Evolutionary conservation across 495 filamentous ascomycete species (phyloP).

Genomic region (Parathielavia appendiculata): DNA sequence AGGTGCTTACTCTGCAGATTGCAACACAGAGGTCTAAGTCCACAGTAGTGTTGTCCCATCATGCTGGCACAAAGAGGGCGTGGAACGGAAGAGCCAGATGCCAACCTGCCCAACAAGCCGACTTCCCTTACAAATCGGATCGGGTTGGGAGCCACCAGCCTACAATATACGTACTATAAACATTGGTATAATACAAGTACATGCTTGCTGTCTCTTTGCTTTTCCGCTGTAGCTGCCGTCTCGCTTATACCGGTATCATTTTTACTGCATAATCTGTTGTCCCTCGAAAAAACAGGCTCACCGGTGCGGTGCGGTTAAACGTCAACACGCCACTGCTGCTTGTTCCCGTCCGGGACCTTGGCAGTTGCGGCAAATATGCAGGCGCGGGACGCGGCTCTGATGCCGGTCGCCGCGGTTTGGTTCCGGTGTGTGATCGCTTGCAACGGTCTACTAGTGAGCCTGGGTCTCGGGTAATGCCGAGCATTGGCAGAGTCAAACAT

Average conservation of each 20-base stretch:
- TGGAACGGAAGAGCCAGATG: too few relatives aligned
- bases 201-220: not conserved
- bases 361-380: not conserved
- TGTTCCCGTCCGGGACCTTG: not conserved
- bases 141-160: too few relatives aligned
- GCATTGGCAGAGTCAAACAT: not conserved
- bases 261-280: too few relatives aligned
- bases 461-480: slow-evolving; percentile 1
- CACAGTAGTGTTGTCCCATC: too few relatives aligned
- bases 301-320: not conserved
- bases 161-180: too few relatives aligned
- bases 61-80: too few relatives aligned
- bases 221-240: not conserved
- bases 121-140: too few relatives aligned
- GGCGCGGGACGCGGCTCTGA: slow-evolving; percentile 4
- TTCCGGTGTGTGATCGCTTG: not conserved
- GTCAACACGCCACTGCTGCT: not conserved
- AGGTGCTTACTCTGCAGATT: too few relatives aligned
- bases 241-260: not conserved
- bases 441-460: not conserved
- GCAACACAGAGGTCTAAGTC: too few relatives aligned
- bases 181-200: too few relatives aligned
- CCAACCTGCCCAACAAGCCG: too few relatives aligned
- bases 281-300: not conserved
- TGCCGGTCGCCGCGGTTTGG: not conserved